Base-by-base conservation (phyloP, 2,329 filamentous ascomycete genomes). In the Massarina eburnea region DNA sequence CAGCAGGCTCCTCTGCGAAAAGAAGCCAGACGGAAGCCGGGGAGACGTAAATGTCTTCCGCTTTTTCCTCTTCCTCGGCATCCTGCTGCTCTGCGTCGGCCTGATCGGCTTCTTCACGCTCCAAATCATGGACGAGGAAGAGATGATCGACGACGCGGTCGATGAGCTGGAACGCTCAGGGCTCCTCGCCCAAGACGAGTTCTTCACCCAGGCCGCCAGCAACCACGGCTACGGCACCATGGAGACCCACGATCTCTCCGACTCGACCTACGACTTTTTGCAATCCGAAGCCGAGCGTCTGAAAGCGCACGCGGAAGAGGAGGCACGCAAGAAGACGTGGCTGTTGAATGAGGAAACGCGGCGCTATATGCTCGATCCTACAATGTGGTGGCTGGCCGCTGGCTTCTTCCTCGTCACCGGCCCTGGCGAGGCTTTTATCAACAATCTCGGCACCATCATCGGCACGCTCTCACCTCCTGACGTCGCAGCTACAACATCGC, bases 361-460 rank as follows among this genome's bases (percentile, higher is more conserved):
- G 10, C 79, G 84, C 3, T 99, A 97, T 68, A 78, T 99, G 8
- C 79, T 82, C 19, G 94, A 99, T 58, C 84, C 81, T 49, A 96
- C 91, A 10, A 97, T 97, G 92, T 99, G 92, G 92, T 88, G 85
- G 66, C 86, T 99, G 56, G 90, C 92, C 0, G 75, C 85, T 1
- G 91, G 91, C 17, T 97, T 99, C 72, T 89, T 97, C 70, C 80
- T 97, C 52, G 89, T 96, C 58, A 89, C 91, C 43, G 94, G 94
- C 0, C 92, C 94, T 0, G 92, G 91, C n/a, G 94, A 99, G 72
- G 89, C 92, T 9, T 99, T 96, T 68, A 91, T 97, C 73, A 99
- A 97, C 73, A 99, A 97, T 61, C 73, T 99, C 8, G 94, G 94
- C 27, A 96, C 91, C 19, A 86, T 99, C 50, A 91, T 97, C 58